Evolutionary conservation across 192 early-diverging fungal genomes (phyloP), one percentile per base, ranked within the genome.

Genomic region (Allomyces arbusculus): DNA sequence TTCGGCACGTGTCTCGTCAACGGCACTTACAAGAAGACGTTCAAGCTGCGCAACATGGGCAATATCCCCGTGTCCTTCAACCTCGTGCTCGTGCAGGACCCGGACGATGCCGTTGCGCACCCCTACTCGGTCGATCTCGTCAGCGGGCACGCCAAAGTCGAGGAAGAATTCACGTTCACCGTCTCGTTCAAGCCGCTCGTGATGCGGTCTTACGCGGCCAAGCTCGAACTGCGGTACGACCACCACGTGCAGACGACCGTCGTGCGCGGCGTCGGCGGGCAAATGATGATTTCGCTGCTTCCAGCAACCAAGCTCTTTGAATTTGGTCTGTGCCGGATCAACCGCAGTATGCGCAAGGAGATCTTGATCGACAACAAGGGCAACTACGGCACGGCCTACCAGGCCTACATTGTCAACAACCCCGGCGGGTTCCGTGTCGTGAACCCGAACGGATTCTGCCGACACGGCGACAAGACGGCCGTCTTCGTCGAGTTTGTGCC

Each of bases 301-400:
- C 24, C 43, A 62, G 79, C 33, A 64, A 73, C 24, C 79, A 77
- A 43, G 43, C 22, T 68, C 3, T 61, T 84, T 14, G 83, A 84
- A 65, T 84, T 84, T 61, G 83, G 80, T 23, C 55, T 78, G 20
- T 84, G 82, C 69, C 63, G 82, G 22, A 65, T 84, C n/a, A 66
- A 72, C 61, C 63, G 75, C 4, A 66, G 66, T 1, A 84, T 79
- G 66, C 43, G 69, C n/a, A 84, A 84, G 66, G 24, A 67, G 4
- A 43, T 84, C 12, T 70, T 72, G 2, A 71, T 84, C 5, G 61
- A 69, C 14, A 84, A 84, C 65, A 61, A 71, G 10, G 81, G 81
- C 23, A 84, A 84, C 66, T 68, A 84, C 24, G 82, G 83, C 26
- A 72, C 80, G 2, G 23, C 62, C 22, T 84, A 71, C 65, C 74